A percentile compares a stretch with the other conserved stretches of the same genome.
Conservation (phyloP, 306 rosid genomes). For the Prunus dulcis region DNA sequence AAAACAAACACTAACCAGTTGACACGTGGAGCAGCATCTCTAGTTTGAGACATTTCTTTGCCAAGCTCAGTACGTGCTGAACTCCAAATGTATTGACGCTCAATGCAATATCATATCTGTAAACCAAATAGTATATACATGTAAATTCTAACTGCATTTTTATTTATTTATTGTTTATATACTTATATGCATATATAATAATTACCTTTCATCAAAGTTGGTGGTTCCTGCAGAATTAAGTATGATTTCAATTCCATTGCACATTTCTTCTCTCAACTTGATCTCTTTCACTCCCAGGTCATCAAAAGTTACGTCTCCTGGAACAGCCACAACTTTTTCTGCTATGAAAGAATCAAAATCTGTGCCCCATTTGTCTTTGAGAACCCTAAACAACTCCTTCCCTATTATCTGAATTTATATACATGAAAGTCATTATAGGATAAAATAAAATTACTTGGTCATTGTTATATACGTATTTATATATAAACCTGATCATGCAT, state of each 20-base stretch:
- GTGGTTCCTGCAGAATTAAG: constrained; percentile 36
- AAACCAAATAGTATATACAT: not conserved
- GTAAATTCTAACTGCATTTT: not conserved
- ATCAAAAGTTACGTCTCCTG: constrained; percentile 26
- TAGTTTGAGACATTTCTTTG: constrained; percentile 26
- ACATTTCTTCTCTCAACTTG: constrained; percentile 5
- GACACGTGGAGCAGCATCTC: constrained; percentile 36
- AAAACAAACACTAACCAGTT: constrained; percentile 47
- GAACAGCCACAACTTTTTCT: constrained; percentile 14
- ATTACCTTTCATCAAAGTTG: constrained; percentile 37
- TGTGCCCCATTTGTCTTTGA: not conserved
- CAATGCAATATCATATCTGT: constrained; percentile 38
- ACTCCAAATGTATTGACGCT: constrained; percentile 30
- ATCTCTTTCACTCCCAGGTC: constrained; percentile 25
- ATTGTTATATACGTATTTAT: not conserved
- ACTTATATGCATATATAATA: no score
- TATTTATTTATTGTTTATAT: no score
- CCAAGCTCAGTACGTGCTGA: constrained; percentile 14
- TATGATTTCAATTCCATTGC: constrained; percentile 18
- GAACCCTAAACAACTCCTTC: constrained; percentile 4
- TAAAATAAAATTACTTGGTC: no score
- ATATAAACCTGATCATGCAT: constrained; percentile 8
- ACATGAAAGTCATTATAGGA: not conserved
- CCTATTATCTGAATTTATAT: not conserved
- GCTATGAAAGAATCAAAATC: constrained; percentile 25